Conservation (phyloP, 192 early-diverging fungal genomes). For the Lunasporangiospora selenospora region DNA sequence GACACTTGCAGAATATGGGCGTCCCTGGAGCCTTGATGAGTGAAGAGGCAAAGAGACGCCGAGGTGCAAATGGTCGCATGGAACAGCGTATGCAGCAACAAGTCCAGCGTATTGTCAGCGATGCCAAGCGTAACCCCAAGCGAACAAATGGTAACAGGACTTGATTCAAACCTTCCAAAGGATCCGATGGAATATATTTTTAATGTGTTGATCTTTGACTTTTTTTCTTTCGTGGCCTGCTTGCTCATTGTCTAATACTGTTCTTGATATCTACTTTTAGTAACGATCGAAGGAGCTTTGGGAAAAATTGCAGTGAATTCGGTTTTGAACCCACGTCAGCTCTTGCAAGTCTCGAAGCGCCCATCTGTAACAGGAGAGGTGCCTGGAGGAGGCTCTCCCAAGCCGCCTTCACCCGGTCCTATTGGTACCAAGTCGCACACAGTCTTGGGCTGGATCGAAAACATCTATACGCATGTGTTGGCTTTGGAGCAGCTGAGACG, state of each 20-base stretch:
- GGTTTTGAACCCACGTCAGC: constrained; percentile 87
- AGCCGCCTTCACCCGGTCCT: constrained; percentile 45
- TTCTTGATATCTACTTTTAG: constrained; percentile 42
- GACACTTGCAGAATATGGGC: constrained; percentile 52
- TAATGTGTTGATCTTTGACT: neutral
- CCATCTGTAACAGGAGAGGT: constrained; percentile 27
- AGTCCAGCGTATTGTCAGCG: constrained; percentile 95
- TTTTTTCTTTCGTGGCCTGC: constrained; percentile 1
- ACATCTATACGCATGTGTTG: constrained; percentile 78
- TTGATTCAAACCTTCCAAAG: too few relatives aligned
- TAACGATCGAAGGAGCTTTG: constrained; percentile 92
- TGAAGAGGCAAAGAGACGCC: constrained; percentile 23
- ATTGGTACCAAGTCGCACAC: constrained; percentile 61
- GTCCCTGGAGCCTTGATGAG: constrained; percentile 32
- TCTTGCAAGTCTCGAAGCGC: constrained; percentile 71
- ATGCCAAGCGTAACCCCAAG: constrained; percentile 87
- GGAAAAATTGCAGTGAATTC: constrained; percentile 94
- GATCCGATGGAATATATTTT: constrained; percentile 24
- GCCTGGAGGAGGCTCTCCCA: constrained; percentile 27
- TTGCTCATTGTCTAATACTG: neutral
- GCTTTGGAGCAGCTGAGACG: constrained; percentile 86
- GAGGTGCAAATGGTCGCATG: constrained; percentile 48
- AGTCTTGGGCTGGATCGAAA: constrained; percentile 76
- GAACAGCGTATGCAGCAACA: constrained; percentile 88
- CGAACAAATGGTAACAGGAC: constrained; percentile 75